Evolutionary conservation across 1,284 basidiomycete genomes (phyloP).

Genomic region (Sanguinoderma infundibulare): DNA sequence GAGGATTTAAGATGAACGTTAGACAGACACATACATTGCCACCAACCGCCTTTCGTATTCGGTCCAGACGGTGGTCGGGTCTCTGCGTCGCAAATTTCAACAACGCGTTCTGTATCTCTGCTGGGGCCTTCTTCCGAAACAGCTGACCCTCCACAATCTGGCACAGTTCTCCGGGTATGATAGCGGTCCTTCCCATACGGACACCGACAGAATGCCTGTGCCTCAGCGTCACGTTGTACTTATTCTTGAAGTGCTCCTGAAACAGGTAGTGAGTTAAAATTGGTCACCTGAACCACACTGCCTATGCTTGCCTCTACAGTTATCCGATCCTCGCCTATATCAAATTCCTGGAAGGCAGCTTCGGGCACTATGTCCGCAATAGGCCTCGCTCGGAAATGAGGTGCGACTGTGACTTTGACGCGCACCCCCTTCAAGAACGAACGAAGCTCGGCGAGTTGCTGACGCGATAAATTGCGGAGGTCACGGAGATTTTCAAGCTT

Average conservation of each 20-base stretch:
- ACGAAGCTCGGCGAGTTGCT: not conserved
- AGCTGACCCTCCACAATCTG: conserved; percentile 46
- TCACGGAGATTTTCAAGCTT: not conserved
- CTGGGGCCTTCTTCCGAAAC: conserved; percentile 46
- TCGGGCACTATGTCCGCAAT: conserved; percentile 2
- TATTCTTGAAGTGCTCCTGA: conserved; percentile 8
- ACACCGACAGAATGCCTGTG: conserved; percentile 2
- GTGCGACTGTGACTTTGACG: not conserved
- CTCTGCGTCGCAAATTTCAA: conserved; percentile 9
- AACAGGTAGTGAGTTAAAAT: not conserved
- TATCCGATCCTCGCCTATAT: not conserved
- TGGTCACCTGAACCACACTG: too few relatives aligned
- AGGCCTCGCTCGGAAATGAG: not conserved
- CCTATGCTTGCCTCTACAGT: conserved; percentile 5
- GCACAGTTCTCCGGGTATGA: conserved; percentile 52
- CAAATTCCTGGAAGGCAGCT: conserved; percentile 10
- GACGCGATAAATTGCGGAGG: not conserved
- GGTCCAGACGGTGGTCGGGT: not conserved
- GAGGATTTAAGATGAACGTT: too few relatives aligned
- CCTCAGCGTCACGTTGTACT: conserved; percentile 4
- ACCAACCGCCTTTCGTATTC: not conserved
- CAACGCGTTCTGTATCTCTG: conserved; percentile 29
- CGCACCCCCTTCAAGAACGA: conserved; percentile 14
- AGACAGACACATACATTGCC: conserved; percentile 1
- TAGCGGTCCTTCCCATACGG: conserved; percentile 10